These are phyloP conservation scores for Saccharomycopsis sp. DNA, from an alignment of 805 yeast genomes.

Conservation along the genomic window DNA sequence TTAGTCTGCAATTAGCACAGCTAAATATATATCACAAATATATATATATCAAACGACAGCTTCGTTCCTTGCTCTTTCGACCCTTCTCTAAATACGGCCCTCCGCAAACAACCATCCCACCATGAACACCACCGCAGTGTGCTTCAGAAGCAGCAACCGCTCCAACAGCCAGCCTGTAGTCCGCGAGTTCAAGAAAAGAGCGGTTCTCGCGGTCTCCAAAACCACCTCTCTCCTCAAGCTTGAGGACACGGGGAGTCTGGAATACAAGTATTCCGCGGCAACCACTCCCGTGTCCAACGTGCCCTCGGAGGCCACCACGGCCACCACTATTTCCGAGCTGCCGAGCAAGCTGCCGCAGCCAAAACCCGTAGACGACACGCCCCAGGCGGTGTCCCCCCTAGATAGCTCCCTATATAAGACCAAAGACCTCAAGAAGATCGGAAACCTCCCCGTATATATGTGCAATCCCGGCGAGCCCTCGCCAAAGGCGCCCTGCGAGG, in stretches of 20 bases:
- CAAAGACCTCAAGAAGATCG: not conserved
- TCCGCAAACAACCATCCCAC: not conserved
- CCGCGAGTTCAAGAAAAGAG: not conserved
- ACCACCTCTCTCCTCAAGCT: not conserved
- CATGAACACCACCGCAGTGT: not conserved
- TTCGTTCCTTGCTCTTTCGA: not conserved
- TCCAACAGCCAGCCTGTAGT: not conserved
- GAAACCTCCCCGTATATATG: not conserved
- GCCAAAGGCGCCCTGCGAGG: too few species aligned
- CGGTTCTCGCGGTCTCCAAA: not conserved
- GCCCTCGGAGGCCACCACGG: not conserved
- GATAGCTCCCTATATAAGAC: not conserved
- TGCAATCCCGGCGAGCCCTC: not conserved
- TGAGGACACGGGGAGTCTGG: not conserved
- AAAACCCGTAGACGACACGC: too few species aligned
- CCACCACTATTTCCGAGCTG: not conserved
- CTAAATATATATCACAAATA: too few species aligned
- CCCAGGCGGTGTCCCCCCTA: not conserved
- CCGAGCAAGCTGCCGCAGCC: too few species aligned
- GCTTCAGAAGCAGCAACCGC: not conserved
- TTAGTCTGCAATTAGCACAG: not conserved
- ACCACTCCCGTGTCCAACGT: not conserved
- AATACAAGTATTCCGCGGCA: not conserved
- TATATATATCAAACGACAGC: not conserved
- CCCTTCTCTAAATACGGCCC: not conserved